Evolutionary conservation across 352 stramenopile genomes (phyloP), one percentile per base, ranked within the genome.

Genomic region (Globisporangium splendens): DNA sequence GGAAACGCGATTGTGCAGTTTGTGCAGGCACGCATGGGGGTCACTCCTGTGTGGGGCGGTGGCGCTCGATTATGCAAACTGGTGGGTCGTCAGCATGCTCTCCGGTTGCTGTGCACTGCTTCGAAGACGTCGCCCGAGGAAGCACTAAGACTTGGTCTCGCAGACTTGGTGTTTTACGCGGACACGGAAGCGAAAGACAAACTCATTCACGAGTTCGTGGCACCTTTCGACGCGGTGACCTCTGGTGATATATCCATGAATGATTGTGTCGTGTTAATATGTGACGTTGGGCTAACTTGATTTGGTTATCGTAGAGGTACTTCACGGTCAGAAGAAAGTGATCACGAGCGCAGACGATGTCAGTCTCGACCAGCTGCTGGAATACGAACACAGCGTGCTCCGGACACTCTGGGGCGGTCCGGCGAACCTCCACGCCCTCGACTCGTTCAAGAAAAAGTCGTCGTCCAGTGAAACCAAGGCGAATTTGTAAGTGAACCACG

Each of bases 11-110:
- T 86, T 0, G 88, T 97, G 47, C 85, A 91, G 56, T 96, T 96
- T 54, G 82, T 97, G 14, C 87, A 95, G 62, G 66, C 73, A 1
- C 66, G 72, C 35, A 95, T 97, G 80, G 89, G 87, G 1, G 79
- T 96, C 1, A 92, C 78, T 6, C 81, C 87, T 8, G 83, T 75
- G 12, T 97, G 89, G 89, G 89, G 89, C 28, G 89, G 89, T 42
- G 86, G 77, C 1, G 75, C 76, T 38, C 71, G 85, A 2, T 65
- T 97, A 24, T 82, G 85, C 56, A 86, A 90, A 58, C 77, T 96
- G 35, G 70, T 97, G 17, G 86, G 85, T 0, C 54, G 83, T 0
- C 81, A 93, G 56, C 62, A 82, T 15, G 86, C 87, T 4, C 66
- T 96, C 10, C 69, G 78, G 8, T 42, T n/a, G n/a, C n/a, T n/a